phyloP scores from a whole-genome alignment of 2,329 filamentous ascomycete genomes.

The Curvularia eragrostidis region DNA sequence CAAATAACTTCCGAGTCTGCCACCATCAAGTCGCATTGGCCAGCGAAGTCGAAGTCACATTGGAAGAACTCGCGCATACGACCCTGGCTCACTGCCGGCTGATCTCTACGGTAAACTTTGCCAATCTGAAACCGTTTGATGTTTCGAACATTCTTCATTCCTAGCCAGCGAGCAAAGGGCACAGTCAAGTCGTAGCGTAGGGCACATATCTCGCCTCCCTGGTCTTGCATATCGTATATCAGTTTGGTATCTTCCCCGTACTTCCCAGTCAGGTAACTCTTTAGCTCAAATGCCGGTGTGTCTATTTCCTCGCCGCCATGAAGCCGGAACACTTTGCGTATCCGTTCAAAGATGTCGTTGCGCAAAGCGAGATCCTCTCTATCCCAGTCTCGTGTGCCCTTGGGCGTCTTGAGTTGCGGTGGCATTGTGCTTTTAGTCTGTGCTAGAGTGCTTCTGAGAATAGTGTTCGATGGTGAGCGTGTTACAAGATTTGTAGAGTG shows the following conservation, averaged over 20 bases:
- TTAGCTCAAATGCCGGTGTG: constrained; percentile 77
- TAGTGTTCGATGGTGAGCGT: not conserved
- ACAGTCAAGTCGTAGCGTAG: constrained; percentile 86
- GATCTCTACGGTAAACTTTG: constrained; percentile 83
- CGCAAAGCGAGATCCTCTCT: constrained; percentile 19
- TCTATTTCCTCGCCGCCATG: constrained; percentile 26
- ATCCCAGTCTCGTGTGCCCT: constrained; percentile 79
- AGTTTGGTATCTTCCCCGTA: constrained; percentile 91
- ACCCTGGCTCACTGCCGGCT: constrained; percentile 79
- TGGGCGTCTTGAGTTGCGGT: constrained; percentile 76
- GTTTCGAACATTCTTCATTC: constrained; percentile 82
- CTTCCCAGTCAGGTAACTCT: constrained; percentile 83
- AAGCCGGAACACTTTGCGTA: constrained; percentile 25
- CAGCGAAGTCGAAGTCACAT: constrained; percentile 94
- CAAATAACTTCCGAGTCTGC: constrained; percentile 85
- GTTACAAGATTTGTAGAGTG: no score
- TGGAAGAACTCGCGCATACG: constrained; percentile 95
- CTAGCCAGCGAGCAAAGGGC: constrained; percentile 86
- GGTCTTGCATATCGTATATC: constrained; percentile 85
- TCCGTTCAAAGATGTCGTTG: constrained; percentile 24
- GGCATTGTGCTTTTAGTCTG: not conserved
- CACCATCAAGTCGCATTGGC: constrained; percentile 83
- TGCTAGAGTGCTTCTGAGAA: not conserved
- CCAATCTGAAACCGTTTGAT: constrained; percentile 95
- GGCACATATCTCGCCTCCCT: constrained; percentile 82